Evolutionary conservation across 306 rosid species (phyloP), one percentile per base, ranked within the genome.

Genomic region (Gynostemma pentaphyllum): DNA sequence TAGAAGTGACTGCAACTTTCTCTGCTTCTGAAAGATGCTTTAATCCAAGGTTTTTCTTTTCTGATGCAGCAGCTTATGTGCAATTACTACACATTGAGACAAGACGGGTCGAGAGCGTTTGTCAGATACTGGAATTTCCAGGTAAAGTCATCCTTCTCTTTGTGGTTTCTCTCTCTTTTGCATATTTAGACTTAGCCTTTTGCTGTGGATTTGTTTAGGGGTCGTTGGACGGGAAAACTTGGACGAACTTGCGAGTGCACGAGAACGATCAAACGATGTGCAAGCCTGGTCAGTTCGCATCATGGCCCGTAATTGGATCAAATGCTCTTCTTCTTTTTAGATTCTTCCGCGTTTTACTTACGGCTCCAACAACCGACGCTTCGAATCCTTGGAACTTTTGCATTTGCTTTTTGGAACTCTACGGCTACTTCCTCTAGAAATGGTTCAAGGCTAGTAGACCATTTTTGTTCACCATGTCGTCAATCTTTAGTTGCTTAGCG

Each of bases 221-320:
- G 18, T 88, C 98, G 39, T 68, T 73, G 40, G 98, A 92, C n/a
- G 94, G 96, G 55, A 88, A 82, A 79, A 81, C 73, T 26, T 86
- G 98, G 98, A 82, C 82, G 11, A 72, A 82, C 68, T 70, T 88
- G 75, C 75, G 85, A 68, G 77, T 73, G 21, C 98, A 92, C 56
- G 98, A 86, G 74, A 88, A 86, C 66, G 98, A 92, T 9, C 53
- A 78, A 60, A 86, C 85, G 3, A 65, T 82, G 42, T 86, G 95
- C 70, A 92, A 92, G 71, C 85, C 94, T 2, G 87, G 92, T 60
- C 96, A 88, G 77, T 92, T 92, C 68, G 94, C 90, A n/a, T 88
- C 98, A 13, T 92, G 98, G 96, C 70, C 95, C 3, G 72, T 92
- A 36, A 50, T 45, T 7, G 95, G 90, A 34, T 81, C 92, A n/a